Evolutionary conservation across 129 eudicot genomes (phyloP).

Genomic region (Glebionis coronaria): DNA sequence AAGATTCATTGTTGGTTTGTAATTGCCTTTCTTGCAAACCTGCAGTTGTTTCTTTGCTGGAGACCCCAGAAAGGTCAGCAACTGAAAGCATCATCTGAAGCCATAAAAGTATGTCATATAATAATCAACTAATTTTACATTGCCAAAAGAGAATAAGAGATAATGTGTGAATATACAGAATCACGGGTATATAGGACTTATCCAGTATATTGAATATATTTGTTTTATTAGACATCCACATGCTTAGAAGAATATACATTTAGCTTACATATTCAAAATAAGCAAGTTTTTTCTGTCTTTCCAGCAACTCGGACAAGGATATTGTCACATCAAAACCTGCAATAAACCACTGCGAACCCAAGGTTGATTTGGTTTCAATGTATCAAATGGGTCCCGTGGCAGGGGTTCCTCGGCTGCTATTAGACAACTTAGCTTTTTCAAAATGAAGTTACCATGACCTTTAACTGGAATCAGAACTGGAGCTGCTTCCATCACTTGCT

Average conservation of each 20-base stretch:
- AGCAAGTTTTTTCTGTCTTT: constrained; percentile 6
- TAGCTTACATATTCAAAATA: too few species aligned
- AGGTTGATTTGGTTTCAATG: constrained; percentile 25
- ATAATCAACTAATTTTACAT: too few species aligned
- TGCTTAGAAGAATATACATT: constrained; percentile 2
- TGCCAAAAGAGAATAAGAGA: too few species aligned
- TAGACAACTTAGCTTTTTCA: constrained; percentile 60
- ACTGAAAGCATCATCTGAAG: too few species aligned
- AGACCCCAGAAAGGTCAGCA: too few species aligned
- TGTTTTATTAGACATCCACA: constrained; percentile 1
- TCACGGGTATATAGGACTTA: neutral
- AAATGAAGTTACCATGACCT: constrained; percentile 50
- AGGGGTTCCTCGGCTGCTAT: too few species aligned
- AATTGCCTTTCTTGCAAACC: constrained; percentile 36
- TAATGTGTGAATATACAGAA: constrained; percentile 7
- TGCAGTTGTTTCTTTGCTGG: constrained; percentile 32
- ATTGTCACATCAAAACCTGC: too few species aligned
- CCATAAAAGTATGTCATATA: too few species aligned
- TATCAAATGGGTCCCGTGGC: constrained; percentile 18
- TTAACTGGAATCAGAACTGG: constrained; percentile 40
- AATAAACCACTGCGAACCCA: constrained; percentile 93
- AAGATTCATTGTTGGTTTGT: too few species aligned
- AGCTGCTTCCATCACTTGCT: constrained; percentile 36
- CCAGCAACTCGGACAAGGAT: constrained; percentile 76
- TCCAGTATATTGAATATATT: constrained; percentile 6